Percentiles rank a stretch among this genome's conserved stretches.
Evolutionary conservation across 129 eudicot genomes (phyloP).

Genomic region (Flaveria robusta): DNA sequence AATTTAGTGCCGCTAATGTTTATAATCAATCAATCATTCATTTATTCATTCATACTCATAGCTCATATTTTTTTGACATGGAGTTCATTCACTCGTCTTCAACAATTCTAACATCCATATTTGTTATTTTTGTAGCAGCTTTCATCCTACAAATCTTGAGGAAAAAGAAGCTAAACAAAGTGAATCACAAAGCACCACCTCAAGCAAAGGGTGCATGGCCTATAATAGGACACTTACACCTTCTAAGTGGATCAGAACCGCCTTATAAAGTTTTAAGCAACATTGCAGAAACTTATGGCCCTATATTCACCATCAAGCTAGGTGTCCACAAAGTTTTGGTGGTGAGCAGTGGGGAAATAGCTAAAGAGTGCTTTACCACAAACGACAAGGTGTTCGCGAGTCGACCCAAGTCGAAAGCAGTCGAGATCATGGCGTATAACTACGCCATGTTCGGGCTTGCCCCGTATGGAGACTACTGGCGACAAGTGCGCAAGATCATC

Average conservation of each 20-base stretch:
- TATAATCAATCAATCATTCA: no score
- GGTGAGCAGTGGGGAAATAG: slow-evolving; percentile 33
- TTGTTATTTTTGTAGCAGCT: neutral
- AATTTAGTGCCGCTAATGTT: no score
- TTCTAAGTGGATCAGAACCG: slow-evolving; percentile 16
- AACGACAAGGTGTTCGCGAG: slow-evolving; percentile 32
- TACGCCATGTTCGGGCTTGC: slow-evolving; percentile 31
- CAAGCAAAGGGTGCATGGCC: slow-evolving; percentile 42
- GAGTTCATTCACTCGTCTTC: neutral
- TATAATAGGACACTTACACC: slow-evolving; percentile 41
- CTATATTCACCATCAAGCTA: slow-evolving; percentile 38
- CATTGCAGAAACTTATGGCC: slow-evolving; percentile 44
- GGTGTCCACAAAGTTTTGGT: slow-evolving; percentile 34
- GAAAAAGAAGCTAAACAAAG: neutral
- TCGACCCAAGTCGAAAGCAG: slow-evolving; percentile 7
- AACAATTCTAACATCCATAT: neutral
- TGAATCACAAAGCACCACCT: slow-evolving; percentile 21
- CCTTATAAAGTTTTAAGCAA: slow-evolving; percentile 26
- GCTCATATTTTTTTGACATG: neutral
- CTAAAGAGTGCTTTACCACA: slow-evolving; percentile 24
- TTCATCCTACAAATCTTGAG: neutral
- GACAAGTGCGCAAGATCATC: slow-evolving; percentile 32
- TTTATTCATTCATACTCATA: no score
- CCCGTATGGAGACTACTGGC: slow-evolving; percentile 42
- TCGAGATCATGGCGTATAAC: slow-evolving; percentile 34